Evolutionary conservation across 2,329 filamentous ascomycete species (phyloP), one percentile per base, ranked within the genome.

Genomic region (Aspergillus aculeatinus): DNA sequence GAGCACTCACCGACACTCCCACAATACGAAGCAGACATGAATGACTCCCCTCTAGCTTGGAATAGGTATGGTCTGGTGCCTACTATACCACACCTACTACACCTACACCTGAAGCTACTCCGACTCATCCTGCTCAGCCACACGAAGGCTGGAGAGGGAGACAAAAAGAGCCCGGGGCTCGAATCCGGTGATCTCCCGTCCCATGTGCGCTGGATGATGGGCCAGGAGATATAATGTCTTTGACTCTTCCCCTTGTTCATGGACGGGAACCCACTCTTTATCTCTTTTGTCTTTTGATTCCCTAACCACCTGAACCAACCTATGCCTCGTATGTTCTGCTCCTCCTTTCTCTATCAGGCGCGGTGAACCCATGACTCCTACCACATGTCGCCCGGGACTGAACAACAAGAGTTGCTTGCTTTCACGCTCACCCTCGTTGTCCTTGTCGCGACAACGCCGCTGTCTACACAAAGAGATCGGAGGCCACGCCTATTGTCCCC

Each of bases 321-420:
- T 27, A 12, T 29, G 16, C 23, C 42, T 35, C 48, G 23, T 29
- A 29, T 55, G 21, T 21, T 11, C 23, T 29, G 35, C 39, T n/a
- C 42, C 39, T n/a, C 42, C 42, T 47, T 23, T 31, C 31, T 12
- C 42, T 19, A 55, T 48, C 53, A 55, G 53, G n/a, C 53, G 53
- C n/a, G 12, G 53, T 33, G 53, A 55, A 55, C 53, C 44, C 53
- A 55, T 55, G 53, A 55, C 53, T 55, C 6, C 53, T 21, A 21
- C 42, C 53, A 55, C 53, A 55, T 55, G 53, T 55, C 53, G 42
- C 21, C 16, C 39, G 39, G 39, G 16, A n/a, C 39, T n/a, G 39
- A 7, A 12, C 14, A 44, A 16, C 14, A 16, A 16, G 14, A 7
- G n/a, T 44, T 3, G 7, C 4, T 44, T 16, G 27, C 27, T 29